Evolutionary conservation across 73 alveolate genomes (phyloP), one percentile per base, ranked within the genome.

Genomic region (Stentor roeselii): DNA sequence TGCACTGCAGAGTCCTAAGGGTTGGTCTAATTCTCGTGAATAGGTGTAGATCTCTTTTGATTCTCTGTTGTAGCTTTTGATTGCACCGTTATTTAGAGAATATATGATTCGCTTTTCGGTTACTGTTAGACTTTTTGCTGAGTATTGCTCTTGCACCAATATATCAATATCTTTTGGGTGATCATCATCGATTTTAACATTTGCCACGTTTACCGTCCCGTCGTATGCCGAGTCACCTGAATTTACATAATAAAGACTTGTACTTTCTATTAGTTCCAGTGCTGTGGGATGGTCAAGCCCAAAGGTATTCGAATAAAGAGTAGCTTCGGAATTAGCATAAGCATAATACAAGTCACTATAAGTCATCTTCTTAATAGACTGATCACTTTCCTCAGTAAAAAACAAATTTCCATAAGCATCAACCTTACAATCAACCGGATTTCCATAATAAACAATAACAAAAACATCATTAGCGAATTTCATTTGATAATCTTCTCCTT

Each of bases 351-450:
- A 32, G 41, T 67, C 80, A 1, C 42, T 34, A 2, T 67, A 67
- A 32, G 41, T 67, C 27, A 67, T 34, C 34, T 21, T 32, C 27
- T 67, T n/a, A 27, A 67, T 67, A 21, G n/a, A 32, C 27, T 67
- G 21, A 0, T 0, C 34, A n/a, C 21, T 21, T 67, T 15, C 21
- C 27, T 67, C 80, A 1, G 37, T 32, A 67, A 30, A 67, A 34
- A 27, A 67, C 34, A 67, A 67, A 67, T 67, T 67, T 34, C 80
- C 80, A 67, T 67, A 67, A 27, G 37, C 37, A 67, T 67, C 80
- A 67, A 67, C 80, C 41, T 67, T 67, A 32, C 80, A 67, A 67
- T 67, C 80, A 67, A 14, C 11, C 34, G 80, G 80, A 27, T 36
- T 21, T 27, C 80, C 80, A 27, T n/a, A 15, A 34, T 67, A 67